Base-by-base conservation (phyloP, 768 basidiomycete species). In the Peribolospora baueri region DNA sequence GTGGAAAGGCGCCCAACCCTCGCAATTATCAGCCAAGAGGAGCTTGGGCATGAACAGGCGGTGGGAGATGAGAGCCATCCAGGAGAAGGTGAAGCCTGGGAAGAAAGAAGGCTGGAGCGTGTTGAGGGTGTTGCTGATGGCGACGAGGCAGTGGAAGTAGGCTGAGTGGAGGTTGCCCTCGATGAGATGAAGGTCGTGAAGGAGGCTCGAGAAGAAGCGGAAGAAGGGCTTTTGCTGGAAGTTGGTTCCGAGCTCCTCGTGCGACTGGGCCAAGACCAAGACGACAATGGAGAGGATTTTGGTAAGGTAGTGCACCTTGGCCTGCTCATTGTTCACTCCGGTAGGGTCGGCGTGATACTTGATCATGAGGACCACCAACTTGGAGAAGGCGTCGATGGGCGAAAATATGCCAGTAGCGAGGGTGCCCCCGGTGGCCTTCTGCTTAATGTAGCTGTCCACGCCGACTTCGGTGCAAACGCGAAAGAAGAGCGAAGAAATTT, bases 151-250 rank as follows among this genome's bases (percentile, higher is more conserved):
- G 61, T 82, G 82, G 73, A 86, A 84, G 67, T 97, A 97, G 0
- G 85, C 86, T 3, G 81, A 72, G 3, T 86, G 87, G 7, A 97
- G 75, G 63, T 79, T 79, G 37, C 74, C 72, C 68, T 93, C 88
- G 61, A 97, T 80, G 39, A 79, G 69, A 60, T 86, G 81, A 42
- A 98, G 69, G 66, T 98, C 93, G 60, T 84, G 87, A 65, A 98
- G 72, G 55, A 98, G 75, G 64, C 84, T 90, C 10, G 90, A 95
- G 72, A 97, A 97, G 71, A 98, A 91, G 53, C 93, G 78, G 72
- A 90, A 91, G 73, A 95, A 97, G 0, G 93, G 91, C 67, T 95
- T 87, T 68, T 91, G 87, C 63, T 90, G 82, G 74, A 98, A 98
- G 54, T 77, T 73, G 0, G 77, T 71, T 3, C 86, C 87, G 67